phyloP scores from a whole-genome alignment of 495 filamentous ascomycete genomes.

The Aspergillus sclerotioniger region DNA sequence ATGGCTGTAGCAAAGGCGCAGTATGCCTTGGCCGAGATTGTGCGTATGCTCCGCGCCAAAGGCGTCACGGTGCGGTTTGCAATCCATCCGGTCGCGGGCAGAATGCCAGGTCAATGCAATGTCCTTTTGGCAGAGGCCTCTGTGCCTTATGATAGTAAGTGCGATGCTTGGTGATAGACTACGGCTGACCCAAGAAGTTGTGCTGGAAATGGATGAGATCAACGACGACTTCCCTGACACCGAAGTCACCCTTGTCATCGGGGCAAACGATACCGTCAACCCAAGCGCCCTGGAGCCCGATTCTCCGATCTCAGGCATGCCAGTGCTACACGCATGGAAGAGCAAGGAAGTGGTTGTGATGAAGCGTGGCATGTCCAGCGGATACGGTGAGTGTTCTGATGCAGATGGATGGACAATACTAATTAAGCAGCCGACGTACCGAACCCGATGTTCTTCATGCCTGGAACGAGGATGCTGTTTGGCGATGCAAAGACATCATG shows the following conservation, averaged over 20 bases:
- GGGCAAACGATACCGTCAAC: constrained; percentile 84
- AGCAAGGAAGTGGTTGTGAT: constrained; percentile 85
- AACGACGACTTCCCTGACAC: constrained; percentile 83
- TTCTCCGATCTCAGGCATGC: constrained; percentile 80
- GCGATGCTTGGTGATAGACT: not conserved
- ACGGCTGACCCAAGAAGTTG: constrained; percentile 42
- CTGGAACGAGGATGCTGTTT: constrained; percentile 79
- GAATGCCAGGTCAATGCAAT: constrained; percentile 87
- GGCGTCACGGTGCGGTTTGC: constrained; percentile 80
- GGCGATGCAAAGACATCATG: constrained; percentile 78
- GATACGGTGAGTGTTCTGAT: constrained; percentile 59
- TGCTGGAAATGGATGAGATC: constrained; percentile 87
- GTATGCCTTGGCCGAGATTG: constrained; percentile 79
- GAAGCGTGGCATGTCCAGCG: constrained; percentile 79
- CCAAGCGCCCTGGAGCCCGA: constrained; percentile 77
- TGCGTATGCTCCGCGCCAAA: constrained; percentile 62
- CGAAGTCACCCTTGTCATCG: constrained; percentile 81
- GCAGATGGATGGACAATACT: constrained; percentile 1
- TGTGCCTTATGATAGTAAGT: constrained; percentile 72
- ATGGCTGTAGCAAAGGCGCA: constrained; percentile 89
- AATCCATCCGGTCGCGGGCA: constrained; percentile 78
- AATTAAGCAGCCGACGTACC: constrained; percentile 65
- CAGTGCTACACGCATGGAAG: constrained; percentile 84
- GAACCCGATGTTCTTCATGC: constrained; percentile 88
- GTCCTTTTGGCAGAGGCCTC: constrained; percentile 78